phyloP scores from a whole-genome alignment of 352 stramenopile genomes.

The Phytopythium sindhum region DNA sequence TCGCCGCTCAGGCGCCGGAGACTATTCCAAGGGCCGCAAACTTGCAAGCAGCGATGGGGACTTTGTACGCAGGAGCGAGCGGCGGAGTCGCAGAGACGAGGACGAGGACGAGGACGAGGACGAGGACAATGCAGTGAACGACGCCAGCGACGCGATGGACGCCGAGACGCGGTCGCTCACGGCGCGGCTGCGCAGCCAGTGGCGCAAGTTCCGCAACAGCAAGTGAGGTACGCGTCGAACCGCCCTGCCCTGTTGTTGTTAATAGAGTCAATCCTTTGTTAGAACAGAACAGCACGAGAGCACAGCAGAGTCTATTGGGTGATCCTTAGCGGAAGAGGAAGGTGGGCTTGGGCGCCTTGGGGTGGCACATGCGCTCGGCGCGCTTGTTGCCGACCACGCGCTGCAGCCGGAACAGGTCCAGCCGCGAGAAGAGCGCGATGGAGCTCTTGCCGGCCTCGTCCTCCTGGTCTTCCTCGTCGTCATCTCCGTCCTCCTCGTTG shows the following conservation, averaged over 20 bases:
- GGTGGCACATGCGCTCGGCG: conserved; percentile 65
- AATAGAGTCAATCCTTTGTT: neutral
- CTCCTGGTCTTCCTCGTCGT: conserved; percentile 15
- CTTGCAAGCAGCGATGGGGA: neutral
- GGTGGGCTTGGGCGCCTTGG: conserved; percentile 56
- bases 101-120: neutral
- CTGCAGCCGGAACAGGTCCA: conserved; percentile 65
- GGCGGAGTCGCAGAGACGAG: neutral
- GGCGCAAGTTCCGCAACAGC: conserved; percentile 11
- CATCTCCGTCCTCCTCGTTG: conserved; percentile 15
- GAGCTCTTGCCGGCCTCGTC: conserved; percentile 35
- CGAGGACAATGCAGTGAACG: neutral
- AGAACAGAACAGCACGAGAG: neutral
- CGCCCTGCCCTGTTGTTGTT: no score
- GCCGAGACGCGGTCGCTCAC: conserved; percentile 8
- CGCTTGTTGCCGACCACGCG: conserved; percentile 71
- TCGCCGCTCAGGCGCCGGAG: neutral
- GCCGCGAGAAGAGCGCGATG: conserved; percentile 56
- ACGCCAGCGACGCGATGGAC: neutral
- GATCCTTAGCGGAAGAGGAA: conserved; percentile 69
- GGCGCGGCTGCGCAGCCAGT: conserved; percentile 5
- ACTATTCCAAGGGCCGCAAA: neutral
- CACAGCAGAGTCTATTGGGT: neutral
- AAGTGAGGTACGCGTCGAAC: neutral
- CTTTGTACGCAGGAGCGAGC: neutral